phyloP scores from a whole-genome alignment of 2,329 filamentous ascomycete species.

The Aspergillus glaucus region DNA sequence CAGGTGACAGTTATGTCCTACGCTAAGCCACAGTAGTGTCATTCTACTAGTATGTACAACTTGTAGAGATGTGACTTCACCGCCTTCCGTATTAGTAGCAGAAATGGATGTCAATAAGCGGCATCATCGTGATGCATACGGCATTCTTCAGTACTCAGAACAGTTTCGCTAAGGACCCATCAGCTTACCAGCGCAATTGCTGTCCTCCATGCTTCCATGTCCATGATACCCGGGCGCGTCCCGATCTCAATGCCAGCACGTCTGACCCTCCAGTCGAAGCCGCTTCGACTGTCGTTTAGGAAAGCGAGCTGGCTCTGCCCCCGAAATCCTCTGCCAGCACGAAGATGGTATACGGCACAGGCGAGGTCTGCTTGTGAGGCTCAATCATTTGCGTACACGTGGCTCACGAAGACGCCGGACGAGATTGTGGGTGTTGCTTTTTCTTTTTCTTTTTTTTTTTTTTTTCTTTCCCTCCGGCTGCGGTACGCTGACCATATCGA shows the following conservation, averaged over 20 bases:
- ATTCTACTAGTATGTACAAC: background rate
- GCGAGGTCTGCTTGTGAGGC: constrained; percentile 1
- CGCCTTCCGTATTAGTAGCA: background rate
- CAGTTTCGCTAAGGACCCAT: background rate
- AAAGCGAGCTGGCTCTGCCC: background rate
- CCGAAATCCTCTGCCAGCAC: constrained; percentile 1
- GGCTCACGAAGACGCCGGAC: constrained; percentile 26
- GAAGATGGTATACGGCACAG: constrained; percentile 15
- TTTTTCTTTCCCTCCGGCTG: background rate
- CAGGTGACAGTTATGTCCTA: no score
- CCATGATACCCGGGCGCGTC: constrained; percentile 11
- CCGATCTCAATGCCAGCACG: constrained; percentile 14
- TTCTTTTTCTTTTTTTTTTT: background rate
- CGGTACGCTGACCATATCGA: constrained; percentile 1
- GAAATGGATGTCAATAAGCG: background rate
- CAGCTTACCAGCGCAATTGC: background rate
- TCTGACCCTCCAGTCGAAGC: constrained; percentile 8
- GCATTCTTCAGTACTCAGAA: background rate
- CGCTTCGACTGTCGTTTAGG: constrained; percentile 3
- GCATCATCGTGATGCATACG: background rate
- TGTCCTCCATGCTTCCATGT: constrained; percentile 16
- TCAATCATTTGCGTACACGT: constrained; percentile 23
- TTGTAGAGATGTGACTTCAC: background rate
- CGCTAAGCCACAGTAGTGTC: background rate
- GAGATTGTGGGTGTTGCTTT: constrained; percentile 17